These are phyloP conservation scores for Candida dubliniensis DNA, from an alignment of 1,139 yeast genomes.

Conservation along the genomic window DNA sequence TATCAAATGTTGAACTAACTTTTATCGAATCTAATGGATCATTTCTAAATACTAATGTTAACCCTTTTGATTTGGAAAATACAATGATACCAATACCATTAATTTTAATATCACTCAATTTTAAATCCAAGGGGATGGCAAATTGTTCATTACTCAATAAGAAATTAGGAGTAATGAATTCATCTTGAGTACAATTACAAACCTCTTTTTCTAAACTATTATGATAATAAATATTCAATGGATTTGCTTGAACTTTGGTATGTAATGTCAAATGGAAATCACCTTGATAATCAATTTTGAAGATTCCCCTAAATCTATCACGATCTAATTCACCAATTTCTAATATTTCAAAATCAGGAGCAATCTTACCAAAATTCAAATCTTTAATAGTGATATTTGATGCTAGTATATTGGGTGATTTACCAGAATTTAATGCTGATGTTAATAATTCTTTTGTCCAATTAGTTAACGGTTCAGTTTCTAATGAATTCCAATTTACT, in stretches of 20 bases:
- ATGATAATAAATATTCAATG: slow-evolving; percentile 65
- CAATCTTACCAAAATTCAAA: slow-evolving; percentile 71
- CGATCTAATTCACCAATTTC: slow-evolving; percentile 84
- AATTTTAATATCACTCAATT: slow-evolving; percentile 68
- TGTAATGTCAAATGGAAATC: slow-evolving; percentile 78
- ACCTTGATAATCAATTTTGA: slow-evolving; percentile 77
- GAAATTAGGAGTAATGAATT: slow-evolving; percentile 67
- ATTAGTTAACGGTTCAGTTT: slow-evolving; percentile 61
- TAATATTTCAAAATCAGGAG: slow-evolving; percentile 78
- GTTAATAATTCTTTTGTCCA: slow-evolving; percentile 72
- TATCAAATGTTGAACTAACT: slow-evolving; percentile 83
- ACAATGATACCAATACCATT: slow-evolving; percentile 85
- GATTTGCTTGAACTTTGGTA: slow-evolving; percentile 84
- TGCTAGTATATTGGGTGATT: slow-evolving; percentile 72
- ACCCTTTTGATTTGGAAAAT: slow-evolving; percentile 76
- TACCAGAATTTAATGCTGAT: slow-evolving; percentile 76
- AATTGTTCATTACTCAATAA: slow-evolving; percentile 67
- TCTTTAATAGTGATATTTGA: slow-evolving; percentile 73
- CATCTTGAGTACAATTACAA: slow-evolving; percentile 17
- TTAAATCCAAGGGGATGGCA: slow-evolving; percentile 76
- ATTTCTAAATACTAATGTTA: slow-evolving; percentile 82
- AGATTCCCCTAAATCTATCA: slow-evolving; percentile 82
- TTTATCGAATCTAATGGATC: slow-evolving; percentile 84
- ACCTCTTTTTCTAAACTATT: slow-evolving; percentile 45
- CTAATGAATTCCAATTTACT: slow-evolving; percentile 78